Conservation (phyloP, 2,329 filamentous ascomycete genomes). For the Penicillium rolfsii region DNA sequence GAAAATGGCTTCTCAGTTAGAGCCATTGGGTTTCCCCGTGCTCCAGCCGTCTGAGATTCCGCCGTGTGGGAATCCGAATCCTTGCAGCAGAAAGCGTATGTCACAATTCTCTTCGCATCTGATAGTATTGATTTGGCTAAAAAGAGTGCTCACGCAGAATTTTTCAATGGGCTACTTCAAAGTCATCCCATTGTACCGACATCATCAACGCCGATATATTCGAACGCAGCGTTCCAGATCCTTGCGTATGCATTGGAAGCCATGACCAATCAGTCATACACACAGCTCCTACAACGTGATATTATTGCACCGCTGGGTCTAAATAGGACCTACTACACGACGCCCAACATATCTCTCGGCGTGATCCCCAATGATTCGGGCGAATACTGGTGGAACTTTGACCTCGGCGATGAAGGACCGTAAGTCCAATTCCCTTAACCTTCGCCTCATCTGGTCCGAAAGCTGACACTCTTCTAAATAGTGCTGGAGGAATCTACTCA, state of each 20-base stretch:
- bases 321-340: slow-evolving; percentile 37
- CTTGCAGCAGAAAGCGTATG: slow-evolving; percentile 19
- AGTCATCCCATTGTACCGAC: slow-evolving; percentile 38
- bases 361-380: slow-evolving; percentile 43
- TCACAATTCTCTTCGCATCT: background rate
- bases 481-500: slow-evolving; percentile 51
- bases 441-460: background rate
- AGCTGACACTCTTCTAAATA: slow-evolving; percentile 13
- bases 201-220: slow-evolving; percentile 40
- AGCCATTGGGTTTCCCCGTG: slow-evolving; percentile 19
- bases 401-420: slow-evolving; percentile 48
- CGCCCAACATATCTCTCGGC: slow-evolving; percentile 20
- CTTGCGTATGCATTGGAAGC: slow-evolving; percentile 45
- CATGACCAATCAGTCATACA: slow-evolving; percentile 44
- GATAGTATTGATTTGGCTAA: background rate
- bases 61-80: slow-evolving; percentile 14
- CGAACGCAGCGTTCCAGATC: slow-evolving; percentile 43
- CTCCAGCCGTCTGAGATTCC: slow-evolving; percentile 13
- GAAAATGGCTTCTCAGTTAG: slow-evolving; percentile 8
- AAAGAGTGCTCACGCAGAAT: slow-evolving; percentile 30
- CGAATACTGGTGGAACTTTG: slow-evolving; percentile 40
- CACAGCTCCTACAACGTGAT: slow-evolving; percentile 39
- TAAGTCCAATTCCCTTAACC: slow-evolving; percentile 28
- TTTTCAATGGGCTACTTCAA: slow-evolving; percentile 39
- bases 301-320: slow-evolving; percentile 47